These are phyloP conservation scores for Lasiosphaeria ovina DNA, from an alignment of 495 filamentous ascomycete species.

Conservation along the genomic window DNA sequence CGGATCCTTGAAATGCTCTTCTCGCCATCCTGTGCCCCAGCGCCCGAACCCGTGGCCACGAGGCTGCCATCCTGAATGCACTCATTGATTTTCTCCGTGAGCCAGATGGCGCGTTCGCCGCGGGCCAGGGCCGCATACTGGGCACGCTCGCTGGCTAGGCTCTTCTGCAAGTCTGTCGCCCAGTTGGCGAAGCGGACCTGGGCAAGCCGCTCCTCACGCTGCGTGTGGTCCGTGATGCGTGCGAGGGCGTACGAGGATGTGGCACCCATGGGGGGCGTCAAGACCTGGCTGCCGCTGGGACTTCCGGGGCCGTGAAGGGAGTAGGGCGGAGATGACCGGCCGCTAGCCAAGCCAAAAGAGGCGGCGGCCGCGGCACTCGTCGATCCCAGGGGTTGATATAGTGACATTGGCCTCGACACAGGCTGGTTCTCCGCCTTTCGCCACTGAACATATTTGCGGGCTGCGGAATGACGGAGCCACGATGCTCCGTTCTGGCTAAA, in stretches of 20 bases:
- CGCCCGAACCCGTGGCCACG: constrained; percentile 39
- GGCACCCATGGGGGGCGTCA: constrained; percentile 32
- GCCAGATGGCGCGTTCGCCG: constrained; percentile 75
- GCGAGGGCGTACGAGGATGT: constrained; percentile 66
- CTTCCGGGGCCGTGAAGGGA: no score
- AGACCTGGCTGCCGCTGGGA: constrained; percentile 16
- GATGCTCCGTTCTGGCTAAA: constrained; percentile 78
- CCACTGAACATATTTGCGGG: constrained; percentile 81
- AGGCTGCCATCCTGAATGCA: constrained; percentile 70
- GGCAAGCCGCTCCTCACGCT: constrained; percentile 69
- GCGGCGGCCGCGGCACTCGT: no score
- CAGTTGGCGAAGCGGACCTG: constrained; percentile 83
- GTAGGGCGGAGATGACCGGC: no score
- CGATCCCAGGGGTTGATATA: no score
- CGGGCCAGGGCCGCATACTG: constrained; percentile 68
- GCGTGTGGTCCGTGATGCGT: constrained; percentile 66
- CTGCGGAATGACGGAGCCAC: constrained; percentile 84
- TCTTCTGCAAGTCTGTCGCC: constrained; percentile 85
- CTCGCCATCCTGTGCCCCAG: neutral
- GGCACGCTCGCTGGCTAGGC: constrained; percentile 75
- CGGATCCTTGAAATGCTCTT: neutral
- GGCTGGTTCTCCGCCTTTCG: constrained; percentile 28
- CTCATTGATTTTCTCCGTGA: constrained; percentile 72
- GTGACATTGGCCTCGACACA: no score
- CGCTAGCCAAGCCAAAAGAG: no score